phyloP scores from a whole-genome alignment of 2,329 filamentous ascomycete species.

The Aspergillus sp. region DNA sequence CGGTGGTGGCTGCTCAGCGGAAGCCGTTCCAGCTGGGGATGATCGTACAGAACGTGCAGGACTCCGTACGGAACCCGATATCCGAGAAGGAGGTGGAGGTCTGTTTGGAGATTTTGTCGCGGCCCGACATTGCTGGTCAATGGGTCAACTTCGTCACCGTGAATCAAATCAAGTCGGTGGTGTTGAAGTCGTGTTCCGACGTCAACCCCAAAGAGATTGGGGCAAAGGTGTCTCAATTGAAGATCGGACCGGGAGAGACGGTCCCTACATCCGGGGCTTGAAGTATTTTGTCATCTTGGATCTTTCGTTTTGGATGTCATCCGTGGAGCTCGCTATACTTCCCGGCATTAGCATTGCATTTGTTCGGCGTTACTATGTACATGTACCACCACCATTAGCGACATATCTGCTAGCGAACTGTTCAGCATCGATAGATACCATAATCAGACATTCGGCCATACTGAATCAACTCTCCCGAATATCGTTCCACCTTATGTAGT shows the following conservation, averaged over 20 bases:
- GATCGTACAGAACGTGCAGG: constrained; percentile 64
- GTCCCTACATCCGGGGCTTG: constrained; percentile 6
- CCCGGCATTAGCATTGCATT: constrained; percentile 21
- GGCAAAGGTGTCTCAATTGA: constrained; percentile 30
- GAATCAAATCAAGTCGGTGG: constrained; percentile 46
- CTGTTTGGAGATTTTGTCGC: constrained; percentile 49
- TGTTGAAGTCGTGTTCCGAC: constrained; percentile 44
- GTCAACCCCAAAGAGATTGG: constrained; percentile 37
- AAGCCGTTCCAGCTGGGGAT: constrained; percentile 66
- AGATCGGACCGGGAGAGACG: constrained; percentile 28
- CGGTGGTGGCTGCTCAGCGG: constrained; percentile 43
- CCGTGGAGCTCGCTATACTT: constrained; percentile 24
- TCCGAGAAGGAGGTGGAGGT: constrained; percentile 48
- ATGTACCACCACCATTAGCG: not conserved
- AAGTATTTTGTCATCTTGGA: constrained; percentile 10
- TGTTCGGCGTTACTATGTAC: constrained; percentile 5
- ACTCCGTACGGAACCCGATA: constrained; percentile 60
- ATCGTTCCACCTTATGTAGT: no score
- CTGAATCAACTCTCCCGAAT: no score
- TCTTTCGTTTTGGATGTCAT: constrained; percentile 13
- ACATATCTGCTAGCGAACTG: not conserved
- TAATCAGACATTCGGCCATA: not conserved
- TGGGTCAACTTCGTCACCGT: constrained; percentile 52
- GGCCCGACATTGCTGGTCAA: constrained; percentile 47
- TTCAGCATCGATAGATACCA: not conserved